These are phyloP conservation scores for Aureobasidium sp. DNA, from an alignment of 2,329 filamentous ascomycete species.

Conservation along the genomic window DNA sequence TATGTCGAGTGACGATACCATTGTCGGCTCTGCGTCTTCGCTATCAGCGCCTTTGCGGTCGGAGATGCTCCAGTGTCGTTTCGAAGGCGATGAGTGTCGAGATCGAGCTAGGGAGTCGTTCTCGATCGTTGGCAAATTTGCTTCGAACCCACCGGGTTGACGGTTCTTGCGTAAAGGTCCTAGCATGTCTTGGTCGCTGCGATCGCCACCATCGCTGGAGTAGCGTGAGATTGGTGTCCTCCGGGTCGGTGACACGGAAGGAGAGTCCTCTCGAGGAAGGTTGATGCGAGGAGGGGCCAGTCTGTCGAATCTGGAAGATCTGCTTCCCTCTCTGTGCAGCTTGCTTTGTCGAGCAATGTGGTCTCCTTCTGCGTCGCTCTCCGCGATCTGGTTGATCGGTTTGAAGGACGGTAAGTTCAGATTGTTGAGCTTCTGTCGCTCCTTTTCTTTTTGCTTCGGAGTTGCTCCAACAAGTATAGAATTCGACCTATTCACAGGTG, in stretches of 20 bases:
- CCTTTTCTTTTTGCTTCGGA: conserved; percentile 26
- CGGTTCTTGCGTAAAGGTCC: conserved; percentile 4
- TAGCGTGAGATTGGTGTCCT: background rate
- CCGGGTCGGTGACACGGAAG: background rate
- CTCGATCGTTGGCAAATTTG: background rate
- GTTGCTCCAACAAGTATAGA: background rate
- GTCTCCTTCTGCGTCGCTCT: conserved; percentile 28
- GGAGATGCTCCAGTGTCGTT: conserved; percentile 54
- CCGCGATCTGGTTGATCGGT: conserved; percentile 32
- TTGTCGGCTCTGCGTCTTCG: conserved; percentile 30
- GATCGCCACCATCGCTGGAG: background rate
- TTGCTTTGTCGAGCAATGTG: conserved; percentile 39
- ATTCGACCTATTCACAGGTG: conserved; percentile 25
- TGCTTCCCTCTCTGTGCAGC: conserved; percentile 32
- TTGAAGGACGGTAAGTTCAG: conserved; percentile 47
- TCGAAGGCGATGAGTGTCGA: conserved; percentile 22
- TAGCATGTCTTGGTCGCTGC: background rate
- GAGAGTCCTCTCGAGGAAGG: background rate
- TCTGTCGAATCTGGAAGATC: conserved; percentile 37
- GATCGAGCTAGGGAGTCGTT: background rate
- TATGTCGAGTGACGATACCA: conserved; percentile 56
- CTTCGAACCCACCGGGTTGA: background rate
- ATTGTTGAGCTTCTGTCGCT: conserved; percentile 37
- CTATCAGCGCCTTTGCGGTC: conserved; percentile 37
- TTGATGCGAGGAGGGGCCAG: conserved; percentile 48